Percentiles rank a stretch among this genome's conserved stretches.
These are phyloP conservation scores for Epithemia pelagica DNA, from an alignment of 108 stramenopile species.

Conservation along the genomic window DNA sequence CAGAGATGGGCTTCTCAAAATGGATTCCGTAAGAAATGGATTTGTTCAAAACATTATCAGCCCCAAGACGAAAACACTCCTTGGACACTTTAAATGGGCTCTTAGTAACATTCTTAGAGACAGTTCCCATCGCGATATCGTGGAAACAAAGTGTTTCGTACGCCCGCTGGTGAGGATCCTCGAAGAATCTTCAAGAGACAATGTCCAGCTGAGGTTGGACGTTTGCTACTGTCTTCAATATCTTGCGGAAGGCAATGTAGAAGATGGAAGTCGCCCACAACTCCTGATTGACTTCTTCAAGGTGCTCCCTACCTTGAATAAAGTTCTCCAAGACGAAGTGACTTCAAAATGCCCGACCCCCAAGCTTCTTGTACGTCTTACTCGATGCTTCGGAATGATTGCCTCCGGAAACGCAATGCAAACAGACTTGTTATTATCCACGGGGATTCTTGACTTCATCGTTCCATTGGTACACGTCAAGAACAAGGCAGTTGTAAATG, in stretches of 20 bases:
- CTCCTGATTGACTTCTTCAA: neutral
- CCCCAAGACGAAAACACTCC: neutral
- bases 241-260: neutral
- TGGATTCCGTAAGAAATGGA: neutral
- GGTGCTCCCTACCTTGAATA: neutral
- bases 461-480: neutral
- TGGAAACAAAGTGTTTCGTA: neutral
- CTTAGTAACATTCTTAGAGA: neutral
- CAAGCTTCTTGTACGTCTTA: neutral
- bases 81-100: neutral
- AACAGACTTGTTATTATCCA: constrained; percentile 10
- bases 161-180: neutral
- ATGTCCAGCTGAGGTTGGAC: neutral
- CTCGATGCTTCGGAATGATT: neutral
- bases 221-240: neutral
- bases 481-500: constrained; percentile 35
- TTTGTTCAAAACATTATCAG: neutral
- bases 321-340: neutral
- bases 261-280: neutral
- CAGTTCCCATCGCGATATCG: neutral
- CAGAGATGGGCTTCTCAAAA: constrained; percentile 62
- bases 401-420: constrained; percentile 35
- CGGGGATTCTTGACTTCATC: neutral
- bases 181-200: neutral
- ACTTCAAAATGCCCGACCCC: neutral